Percentiles rank a stretch among this genome's conserved stretches.
These are phyloP conservation scores for Arbutus unedo DNA, from an alignment of 148 eudicot species.

Conservation along the genomic window DNA sequence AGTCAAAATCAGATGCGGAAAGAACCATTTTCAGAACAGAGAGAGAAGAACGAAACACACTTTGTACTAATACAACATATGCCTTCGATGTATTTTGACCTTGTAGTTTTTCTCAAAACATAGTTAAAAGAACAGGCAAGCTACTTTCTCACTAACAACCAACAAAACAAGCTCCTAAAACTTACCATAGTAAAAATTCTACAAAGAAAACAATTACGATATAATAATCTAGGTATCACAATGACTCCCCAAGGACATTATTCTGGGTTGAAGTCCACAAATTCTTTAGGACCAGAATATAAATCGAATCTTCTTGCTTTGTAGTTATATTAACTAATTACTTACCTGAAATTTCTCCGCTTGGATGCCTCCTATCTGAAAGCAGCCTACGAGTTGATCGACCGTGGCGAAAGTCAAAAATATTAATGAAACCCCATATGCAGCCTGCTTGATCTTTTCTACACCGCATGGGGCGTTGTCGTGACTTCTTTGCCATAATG, in stretches of 20 bases:
- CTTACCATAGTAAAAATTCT: background rate
- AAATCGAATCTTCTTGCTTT: background rate
- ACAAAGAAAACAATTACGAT: background rate
- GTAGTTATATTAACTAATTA: background rate
- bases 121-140: background rate
- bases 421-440: constrained; percentile 73
- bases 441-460: constrained; percentile 81
- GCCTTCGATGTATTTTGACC: background rate
- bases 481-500: constrained; percentile 73
- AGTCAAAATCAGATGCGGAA: background rate
- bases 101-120: background rate
- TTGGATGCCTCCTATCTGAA: constrained; percentile 54
- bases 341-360: constrained; percentile 56
- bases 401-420: constrained; percentile 77
- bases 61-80: background rate
- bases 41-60: background rate
- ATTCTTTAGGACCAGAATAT: background rate
- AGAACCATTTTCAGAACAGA: background rate
- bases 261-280: background rate
- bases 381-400: constrained; percentile 62
- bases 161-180: background rate
- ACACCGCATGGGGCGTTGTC: constrained; percentile 32
- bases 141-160: background rate
- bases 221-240: background rate
- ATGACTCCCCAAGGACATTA: constrained; percentile 1